Evolutionary conservation across 176 grass and related monocot species (phyloP).

Genomic region (Carex kokanica): DNA sequence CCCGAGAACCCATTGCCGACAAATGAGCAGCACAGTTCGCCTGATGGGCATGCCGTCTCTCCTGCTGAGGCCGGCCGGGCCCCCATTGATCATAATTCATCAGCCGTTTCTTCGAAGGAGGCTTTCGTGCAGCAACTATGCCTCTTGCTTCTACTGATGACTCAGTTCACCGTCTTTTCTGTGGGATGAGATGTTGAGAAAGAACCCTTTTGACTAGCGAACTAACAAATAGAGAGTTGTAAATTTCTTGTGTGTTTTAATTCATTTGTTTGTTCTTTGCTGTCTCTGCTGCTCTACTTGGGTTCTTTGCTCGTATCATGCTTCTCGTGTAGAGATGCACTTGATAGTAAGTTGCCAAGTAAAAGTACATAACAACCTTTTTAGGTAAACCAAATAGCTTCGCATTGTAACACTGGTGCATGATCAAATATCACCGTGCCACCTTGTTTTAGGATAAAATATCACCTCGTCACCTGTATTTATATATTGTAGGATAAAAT

Average conservation of each 20-base stretch:
- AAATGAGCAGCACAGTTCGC: conserved; percentile 73
- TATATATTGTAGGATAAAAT: too few species aligned
- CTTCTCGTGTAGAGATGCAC: not conserved
- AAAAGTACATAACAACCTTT: not conserved
- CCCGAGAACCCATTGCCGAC: conserved; percentile 80
- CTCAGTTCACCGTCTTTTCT: conserved; percentile 50
- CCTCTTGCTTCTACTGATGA: conserved; percentile 47
- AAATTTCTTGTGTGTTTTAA: conserved; percentile 50
- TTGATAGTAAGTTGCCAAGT: not conserved
- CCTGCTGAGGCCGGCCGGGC: conserved; percentile 55
- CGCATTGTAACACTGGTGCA: too few species aligned
- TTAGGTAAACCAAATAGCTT: too few species aligned
- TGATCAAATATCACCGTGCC: too few species aligned
- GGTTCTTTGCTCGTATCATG: not conserved
- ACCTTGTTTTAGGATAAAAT: too few species aligned
- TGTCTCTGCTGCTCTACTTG: conserved; percentile 6
- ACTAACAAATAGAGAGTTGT: conserved; percentile 52
- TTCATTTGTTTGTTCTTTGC: conserved; percentile 33
- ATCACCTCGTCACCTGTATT: too few species aligned
- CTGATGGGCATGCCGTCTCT: conserved; percentile 35
- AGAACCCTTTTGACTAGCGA: conserved; percentile 3
- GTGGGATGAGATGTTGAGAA: conserved; percentile 39
- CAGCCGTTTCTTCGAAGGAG: conserved; percentile 5
- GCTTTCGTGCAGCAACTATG: not conserved
- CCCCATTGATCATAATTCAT: conserved; percentile 29